Evolutionary conservation across 2,329 filamentous ascomycete genomes (phyloP), one percentile per base, ranked within the genome.

Genomic region (Didymella pinodella): DNA sequence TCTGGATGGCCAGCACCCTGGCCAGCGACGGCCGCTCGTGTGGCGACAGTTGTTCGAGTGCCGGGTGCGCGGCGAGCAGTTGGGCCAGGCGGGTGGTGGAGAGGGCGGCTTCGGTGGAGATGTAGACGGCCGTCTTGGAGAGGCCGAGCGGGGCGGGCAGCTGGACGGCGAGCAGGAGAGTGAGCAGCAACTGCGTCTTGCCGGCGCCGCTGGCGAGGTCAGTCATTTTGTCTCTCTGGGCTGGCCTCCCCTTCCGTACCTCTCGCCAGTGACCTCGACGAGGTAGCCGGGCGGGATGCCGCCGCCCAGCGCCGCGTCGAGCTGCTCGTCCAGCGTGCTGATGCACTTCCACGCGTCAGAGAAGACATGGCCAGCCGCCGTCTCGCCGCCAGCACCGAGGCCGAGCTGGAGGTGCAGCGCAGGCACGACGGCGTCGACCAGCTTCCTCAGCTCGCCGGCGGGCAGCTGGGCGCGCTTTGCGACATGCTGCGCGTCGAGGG

Each of bases 141-240:
- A 93, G 83, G 6, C 92, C 92, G 41, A 83, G 82, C 0, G 92
- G 90, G 0, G 87, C 79, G 2, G 91, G 88, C 4, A 98, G 88
- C 77, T 99, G 95, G 16, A 89, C 89, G 31, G 93, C 85, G 32
- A 98, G 87, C 44, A 96, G 88, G 28, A 99, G 85, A 22, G 89
- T 88, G 28, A 98, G 85, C 28, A 98, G 88, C 71, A 97, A 87
- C 77, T 99, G 95, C 1, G 95, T 97, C 84, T 99, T 99, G 71
- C 94, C 95, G 65, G 89, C 91, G 68, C 93, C 95, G 72, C 88
- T 90, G 65, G 2, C 31, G 31, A 1, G 18, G 20, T 57, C 29
- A 57, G 48, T 7, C 3, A 10, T 41, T 53, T 18, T 6, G 1
- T 22, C 22, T 22, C 4, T 32, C 12, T 2, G 20, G 25, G 4